Conservation (phyloP, 306 rosid genomes). For the Vicia sativa region DNA sequence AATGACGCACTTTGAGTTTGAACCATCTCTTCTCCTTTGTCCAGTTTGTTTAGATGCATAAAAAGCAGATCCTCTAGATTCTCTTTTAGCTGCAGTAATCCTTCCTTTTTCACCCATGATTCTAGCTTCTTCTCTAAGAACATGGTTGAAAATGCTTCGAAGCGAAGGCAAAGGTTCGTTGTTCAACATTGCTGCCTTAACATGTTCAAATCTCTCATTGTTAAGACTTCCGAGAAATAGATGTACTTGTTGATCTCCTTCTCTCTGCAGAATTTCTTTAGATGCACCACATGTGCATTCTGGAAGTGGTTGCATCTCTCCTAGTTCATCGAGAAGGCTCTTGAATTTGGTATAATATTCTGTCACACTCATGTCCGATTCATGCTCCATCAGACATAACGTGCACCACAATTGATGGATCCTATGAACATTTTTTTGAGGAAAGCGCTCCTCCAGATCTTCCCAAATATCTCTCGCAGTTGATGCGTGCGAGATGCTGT, state of each 20-base stretch:
- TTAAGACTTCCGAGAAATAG: background rate
- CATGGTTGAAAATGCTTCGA: no score
- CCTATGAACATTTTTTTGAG: background rate
- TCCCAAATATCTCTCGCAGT: background rate
- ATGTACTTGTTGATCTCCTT: background rate
- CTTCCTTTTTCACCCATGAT: no score
- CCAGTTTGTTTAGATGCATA: no score
- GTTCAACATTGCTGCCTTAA: no score
- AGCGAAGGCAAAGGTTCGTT: no score
- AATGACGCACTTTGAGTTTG: no score
- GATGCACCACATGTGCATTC: constrained; percentile 4
- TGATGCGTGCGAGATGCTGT: background rate
- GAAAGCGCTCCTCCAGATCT: background rate
- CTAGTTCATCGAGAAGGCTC: background rate
- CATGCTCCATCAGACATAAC: background rate
- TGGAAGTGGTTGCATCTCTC: background rate
- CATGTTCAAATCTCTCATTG: no score
- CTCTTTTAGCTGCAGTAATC: no score
- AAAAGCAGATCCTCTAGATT: no score
- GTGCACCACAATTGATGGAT: background rate
- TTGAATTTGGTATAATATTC: background rate
- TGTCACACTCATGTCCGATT: background rate
- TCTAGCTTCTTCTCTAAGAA: no score
- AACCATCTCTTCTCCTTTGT: no score
- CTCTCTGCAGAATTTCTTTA: constrained; percentile 5